Conservation (phyloP, 129 eudicot species). For the Chrysanthemum seticuspe region DNA sequence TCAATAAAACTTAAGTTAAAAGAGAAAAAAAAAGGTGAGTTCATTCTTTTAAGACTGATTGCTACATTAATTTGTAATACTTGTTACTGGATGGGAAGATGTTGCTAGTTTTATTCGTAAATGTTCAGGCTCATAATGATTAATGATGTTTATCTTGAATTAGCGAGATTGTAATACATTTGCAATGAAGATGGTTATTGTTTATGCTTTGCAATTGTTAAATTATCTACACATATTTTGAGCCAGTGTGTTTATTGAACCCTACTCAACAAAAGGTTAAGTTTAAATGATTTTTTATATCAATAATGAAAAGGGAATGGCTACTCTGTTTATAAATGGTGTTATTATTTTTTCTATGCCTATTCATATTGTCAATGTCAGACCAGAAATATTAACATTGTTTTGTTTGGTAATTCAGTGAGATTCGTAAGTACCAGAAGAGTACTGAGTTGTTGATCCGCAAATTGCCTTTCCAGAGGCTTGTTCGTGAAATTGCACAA, state of each 20-base stretch:
- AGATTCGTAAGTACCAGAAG: conserved; percentile 93
- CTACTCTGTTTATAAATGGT: background rate
- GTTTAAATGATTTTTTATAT: too few species aligned
- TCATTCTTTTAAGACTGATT: conserved; percentile 29
- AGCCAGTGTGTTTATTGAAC: too few species aligned
- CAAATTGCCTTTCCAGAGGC: conserved; percentile 91
- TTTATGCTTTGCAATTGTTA: too few species aligned
- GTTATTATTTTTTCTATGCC: background rate
- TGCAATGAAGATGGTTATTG: too few species aligned
- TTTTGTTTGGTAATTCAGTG: conserved; percentile 31
- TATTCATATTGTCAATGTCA: background rate
- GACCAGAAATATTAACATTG: background rate
- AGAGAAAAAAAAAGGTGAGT: background rate
- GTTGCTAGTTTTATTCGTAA: conserved; percentile 14
- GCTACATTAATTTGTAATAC: background rate
- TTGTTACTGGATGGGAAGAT: background rate
- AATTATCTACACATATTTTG: too few species aligned
- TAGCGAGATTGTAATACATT: too few species aligned
- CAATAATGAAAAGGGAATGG: too few species aligned
- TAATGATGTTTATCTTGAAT: too few species aligned
- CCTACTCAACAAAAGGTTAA: too few species aligned
- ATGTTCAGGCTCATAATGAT: too few species aligned
- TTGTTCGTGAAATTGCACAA: conserved; percentile 92
- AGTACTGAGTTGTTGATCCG: conserved; percentile 87
- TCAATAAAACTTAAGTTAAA: conserved; percentile 3